Evolutionary conservation across 1,284 basidiomycete genomes (phyloP), one percentile per base, ranked within the genome.

Genomic region (Schizophyllum amplum): DNA sequence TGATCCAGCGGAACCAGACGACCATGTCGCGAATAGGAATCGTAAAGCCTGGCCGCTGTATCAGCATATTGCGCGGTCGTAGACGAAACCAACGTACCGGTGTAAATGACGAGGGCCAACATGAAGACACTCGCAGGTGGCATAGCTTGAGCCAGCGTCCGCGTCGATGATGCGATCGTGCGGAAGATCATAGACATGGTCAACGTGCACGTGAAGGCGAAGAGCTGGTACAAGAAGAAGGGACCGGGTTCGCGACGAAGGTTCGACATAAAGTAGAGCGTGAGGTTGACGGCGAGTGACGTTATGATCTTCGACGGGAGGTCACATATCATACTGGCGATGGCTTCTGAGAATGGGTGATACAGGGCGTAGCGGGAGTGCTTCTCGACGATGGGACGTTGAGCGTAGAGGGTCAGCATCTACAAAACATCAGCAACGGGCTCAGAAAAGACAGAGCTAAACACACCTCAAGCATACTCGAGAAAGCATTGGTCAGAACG

Each of bases 1-100:
- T 78, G 46, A 87, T 79, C 86, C 86, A 88, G 21, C 74, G 72
- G 56, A 88, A 68, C 2, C 80, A 83, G 9, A 79, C 80, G 17
- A 84, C 80, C 82, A 87, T 86, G 24, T 72, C 75, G 0, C 80
- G 76, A 47, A 67, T 68, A 1, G 74, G 74, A 27, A 76, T 71
- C 53, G 70, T 69, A 57, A 75, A 77, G 42, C 75, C 68, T 42
- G 33, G 4, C 3, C 11, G 33, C 13, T 17, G 33, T 3, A 17
- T 42, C 33, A 42, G 33, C 33, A 42, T 17, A 42, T 17, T 3
- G 33, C 11, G 33, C 33, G 17, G 17, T 3, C 33, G 17, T 9
- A 3, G 11, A 17, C 11, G 33, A 42, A 17, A 9, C 3, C 13
- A 17, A 42, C 33, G 33, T 42, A 5, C 59, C 61, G 0, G 63